Conservation (phyloP, 257 asterid genomes). For the Solanum peruvianum region DNA sequence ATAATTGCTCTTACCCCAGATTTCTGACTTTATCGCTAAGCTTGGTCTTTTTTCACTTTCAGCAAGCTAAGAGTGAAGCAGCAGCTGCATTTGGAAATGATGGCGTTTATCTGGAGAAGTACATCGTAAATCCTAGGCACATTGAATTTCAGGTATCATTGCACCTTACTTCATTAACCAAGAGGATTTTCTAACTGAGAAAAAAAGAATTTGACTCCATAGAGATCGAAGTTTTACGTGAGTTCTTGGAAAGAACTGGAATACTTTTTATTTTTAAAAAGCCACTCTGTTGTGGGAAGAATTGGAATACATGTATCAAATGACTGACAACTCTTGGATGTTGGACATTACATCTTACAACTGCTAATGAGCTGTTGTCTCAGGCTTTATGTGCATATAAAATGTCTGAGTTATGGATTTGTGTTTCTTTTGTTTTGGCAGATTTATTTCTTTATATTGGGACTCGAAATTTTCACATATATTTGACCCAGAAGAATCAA, state of each 20-base stretch:
- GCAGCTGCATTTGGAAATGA: constrained; percentile 99
- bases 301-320: not conserved
- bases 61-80: constrained; percentile 85
- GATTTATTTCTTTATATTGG: not conserved
- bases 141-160: constrained; percentile 52
- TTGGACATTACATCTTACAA: not conserved
- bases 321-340: not conserved
- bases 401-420: not conserved
- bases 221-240: not conserved
- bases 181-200: not conserved
- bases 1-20: not conserved
- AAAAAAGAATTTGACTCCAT: not conserved
- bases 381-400: not conserved
- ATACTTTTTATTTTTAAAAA: not conserved
- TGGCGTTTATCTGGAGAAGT: constrained; percentile 96
- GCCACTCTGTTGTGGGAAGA: not conserved
- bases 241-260: not conserved
- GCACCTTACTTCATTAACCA: not conserved
- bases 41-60: not conserved
- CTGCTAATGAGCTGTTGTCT: not conserved
- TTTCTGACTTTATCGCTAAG: not conserved
- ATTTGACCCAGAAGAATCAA: not conserved
- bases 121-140: constrained; percentile 89
- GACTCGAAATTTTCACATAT: not conserved
- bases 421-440: not conserved